Percentiles rank a stretch among this genome's conserved stretches.
These are phyloP conservation scores for Gonium pectorale DNA, from an alignment of 139 green algal genomes.

Conservation along the genomic window DNA sequence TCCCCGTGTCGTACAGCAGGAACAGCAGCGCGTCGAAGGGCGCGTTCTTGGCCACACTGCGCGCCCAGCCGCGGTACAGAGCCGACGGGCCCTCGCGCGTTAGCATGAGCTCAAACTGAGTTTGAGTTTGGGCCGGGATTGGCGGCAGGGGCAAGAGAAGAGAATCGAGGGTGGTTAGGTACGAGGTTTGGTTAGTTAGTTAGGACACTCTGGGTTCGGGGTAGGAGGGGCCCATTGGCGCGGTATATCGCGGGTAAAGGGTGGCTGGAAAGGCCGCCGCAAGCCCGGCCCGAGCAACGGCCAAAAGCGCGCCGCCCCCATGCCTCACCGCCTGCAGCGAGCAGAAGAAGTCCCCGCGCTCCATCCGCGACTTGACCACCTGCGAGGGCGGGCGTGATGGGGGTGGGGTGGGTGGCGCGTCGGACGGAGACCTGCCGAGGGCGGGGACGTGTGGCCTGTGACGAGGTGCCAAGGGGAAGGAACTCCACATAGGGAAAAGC, in stretches of 20 bases:
- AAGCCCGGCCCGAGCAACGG: no score
- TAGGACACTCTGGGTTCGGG: no score
- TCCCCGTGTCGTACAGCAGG: constrained; percentile 20
- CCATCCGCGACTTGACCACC: background rate
- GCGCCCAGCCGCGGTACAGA: constrained; percentile 2
- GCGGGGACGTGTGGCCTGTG: no score
- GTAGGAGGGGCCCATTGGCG: no score
- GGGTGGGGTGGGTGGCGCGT: background rate
- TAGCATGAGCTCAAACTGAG: constrained; percentile 8
- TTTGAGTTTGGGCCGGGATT: background rate
- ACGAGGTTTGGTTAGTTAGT: no score
- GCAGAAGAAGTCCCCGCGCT: background rate
- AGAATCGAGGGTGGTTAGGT: no score
- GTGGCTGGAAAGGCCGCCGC: no score
- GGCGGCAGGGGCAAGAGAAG: background rate
- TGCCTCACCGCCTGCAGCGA: constrained; percentile 10
- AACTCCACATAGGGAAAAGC: no score
- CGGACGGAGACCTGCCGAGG: no score
- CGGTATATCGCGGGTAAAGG: no score
- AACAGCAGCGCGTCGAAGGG: constrained; percentile 19
- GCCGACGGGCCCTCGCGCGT: background rate
- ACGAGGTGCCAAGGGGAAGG: no score
- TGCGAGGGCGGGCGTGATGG: background rate
- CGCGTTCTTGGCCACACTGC: background rate
- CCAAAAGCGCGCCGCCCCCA: background rate